Percentiles rank a stretch among this genome's conserved stretches.
phyloP scores from a whole-genome alignment of 2,329 filamentous ascomycete genomes.

The Orbilia ellipsospora region DNA sequence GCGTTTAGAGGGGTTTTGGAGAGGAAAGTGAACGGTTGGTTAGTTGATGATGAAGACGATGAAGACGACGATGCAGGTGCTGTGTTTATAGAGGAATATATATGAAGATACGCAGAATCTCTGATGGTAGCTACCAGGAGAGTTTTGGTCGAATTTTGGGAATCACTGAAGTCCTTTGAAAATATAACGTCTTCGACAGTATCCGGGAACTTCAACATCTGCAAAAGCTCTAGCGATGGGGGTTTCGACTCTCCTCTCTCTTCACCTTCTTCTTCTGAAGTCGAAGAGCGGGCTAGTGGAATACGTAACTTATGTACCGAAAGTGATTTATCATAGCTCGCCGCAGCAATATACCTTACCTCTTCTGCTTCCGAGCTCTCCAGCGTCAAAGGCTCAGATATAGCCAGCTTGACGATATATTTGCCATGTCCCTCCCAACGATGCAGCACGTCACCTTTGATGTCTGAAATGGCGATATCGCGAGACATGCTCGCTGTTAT shows the following conservation, averaged over 20 bases:
- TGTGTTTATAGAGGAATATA: conserved; percentile 10
- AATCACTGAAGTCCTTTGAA: conserved; percentile 28
- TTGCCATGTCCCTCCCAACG: conserved; percentile 54
- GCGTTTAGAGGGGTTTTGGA: conserved; percentile 33
- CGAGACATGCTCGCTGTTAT: conserved; percentile 58
- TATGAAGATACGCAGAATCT: conserved; percentile 40
- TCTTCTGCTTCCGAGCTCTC: conserved; percentile 31
- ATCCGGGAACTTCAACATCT: conserved; percentile 28
- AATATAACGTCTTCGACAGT: conserved; percentile 54
- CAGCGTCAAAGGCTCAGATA: conserved; percentile 22
- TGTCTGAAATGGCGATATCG: conserved; percentile 48
- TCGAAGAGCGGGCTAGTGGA: neutral
- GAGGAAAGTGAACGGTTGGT: conserved; percentile 21
- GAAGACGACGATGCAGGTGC: neutral
- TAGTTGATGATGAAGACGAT: neutral
- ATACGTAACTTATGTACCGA: conserved; percentile 39
- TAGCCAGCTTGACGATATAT: conserved; percentile 57
- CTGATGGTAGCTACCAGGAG: conserved; percentile 45
- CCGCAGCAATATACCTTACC: conserved; percentile 51
- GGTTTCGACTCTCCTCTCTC: neutral
- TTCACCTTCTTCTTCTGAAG: neutral
- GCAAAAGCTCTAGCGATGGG: conserved; percentile 11
- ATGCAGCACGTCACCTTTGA: conserved; percentile 37
- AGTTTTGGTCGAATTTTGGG: neutral
- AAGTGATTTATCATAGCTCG: conserved; percentile 56